Conservation (phyloP, 495 filamentous ascomycete species). For the Zalerion maritima region DNA sequence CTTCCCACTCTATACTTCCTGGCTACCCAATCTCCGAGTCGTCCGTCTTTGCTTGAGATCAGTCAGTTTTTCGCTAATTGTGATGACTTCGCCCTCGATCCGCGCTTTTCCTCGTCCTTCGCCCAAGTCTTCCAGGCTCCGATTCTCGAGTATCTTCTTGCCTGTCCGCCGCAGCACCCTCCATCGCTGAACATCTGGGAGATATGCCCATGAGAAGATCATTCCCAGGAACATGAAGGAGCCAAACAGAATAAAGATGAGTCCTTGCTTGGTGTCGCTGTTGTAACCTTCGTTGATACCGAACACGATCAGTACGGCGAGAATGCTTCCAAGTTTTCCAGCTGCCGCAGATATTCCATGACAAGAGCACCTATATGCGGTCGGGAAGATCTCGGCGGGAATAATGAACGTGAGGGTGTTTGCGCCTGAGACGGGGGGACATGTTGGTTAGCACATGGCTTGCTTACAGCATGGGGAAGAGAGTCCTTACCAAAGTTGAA, state of each 20-base stretch:
- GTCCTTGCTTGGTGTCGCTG: slow-evolving; percentile 13
- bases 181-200: slow-evolving; percentile 18
- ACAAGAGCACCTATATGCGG: slow-evolving; percentile 67
- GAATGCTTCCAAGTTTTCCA: slow-evolving; percentile 72
- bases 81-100: slow-evolving; percentile 15
- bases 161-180: slow-evolving; percentile 6
- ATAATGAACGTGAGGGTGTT: slow-evolving; percentile 89
- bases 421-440: slow-evolving; percentile 30
- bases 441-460: background rate
- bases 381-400: slow-evolving; percentile 81
- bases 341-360: slow-evolving; percentile 77
- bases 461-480: background rate
- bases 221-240: slow-evolving; percentile 19
- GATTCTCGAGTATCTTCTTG: slow-evolving; percentile 12
- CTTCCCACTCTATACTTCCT: too few relatives aligned
- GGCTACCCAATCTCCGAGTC: too few relatives aligned
- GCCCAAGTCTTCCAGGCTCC: slow-evolving; percentile 19
- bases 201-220: slow-evolving; percentile 20
- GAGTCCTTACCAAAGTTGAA: slow-evolving; percentile 54
- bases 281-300: slow-evolving; percentile 23
- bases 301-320: slow-evolving; percentile 36
- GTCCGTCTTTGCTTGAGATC: slow-evolving; percentile 8
- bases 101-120: slow-evolving; percentile 14
- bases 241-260: slow-evolving; percentile 21
- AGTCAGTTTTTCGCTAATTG: slow-evolving; percentile 13